Percentiles rank a stretch among this genome's conserved stretches.
These are phyloP conservation scores for Diaporthe caulivora DNA, from an alignment of 2,329 filamentous ascomycete species.

Conservation along the genomic window DNA sequence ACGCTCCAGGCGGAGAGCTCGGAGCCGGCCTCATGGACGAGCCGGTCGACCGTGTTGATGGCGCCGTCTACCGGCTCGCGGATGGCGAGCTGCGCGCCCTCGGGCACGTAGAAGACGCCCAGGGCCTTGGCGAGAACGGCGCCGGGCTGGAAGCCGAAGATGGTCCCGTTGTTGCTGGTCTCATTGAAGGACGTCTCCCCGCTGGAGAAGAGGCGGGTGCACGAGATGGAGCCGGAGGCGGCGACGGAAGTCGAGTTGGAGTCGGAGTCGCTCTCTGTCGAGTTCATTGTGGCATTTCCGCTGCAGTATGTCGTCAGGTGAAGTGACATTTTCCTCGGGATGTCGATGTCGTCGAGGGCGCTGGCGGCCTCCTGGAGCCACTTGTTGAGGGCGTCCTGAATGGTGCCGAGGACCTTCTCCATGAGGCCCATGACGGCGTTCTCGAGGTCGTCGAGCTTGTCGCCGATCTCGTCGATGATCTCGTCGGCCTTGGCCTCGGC, in stretches of 20 bases:
- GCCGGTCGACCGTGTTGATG: conserved; percentile 35
- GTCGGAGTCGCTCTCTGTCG: background rate
- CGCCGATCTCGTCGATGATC: conserved; percentile 37
- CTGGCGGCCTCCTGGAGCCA: conserved; percentile 37
- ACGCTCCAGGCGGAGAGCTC: conserved; percentile 34
- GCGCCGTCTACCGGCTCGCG: conserved; percentile 36
- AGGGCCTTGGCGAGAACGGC: conserved; percentile 34
- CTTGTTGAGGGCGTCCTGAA: conserved; percentile 37
- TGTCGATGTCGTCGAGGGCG: conserved; percentile 34
- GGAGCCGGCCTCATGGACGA: conserved; percentile 32
- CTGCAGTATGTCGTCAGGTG: conserved; percentile 39
- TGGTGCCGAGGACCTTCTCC: conserved; percentile 37
- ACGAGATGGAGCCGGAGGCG: conserved; percentile 6
- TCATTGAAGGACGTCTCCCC: conserved; percentile 30
- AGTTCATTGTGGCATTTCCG: conserved; percentile 12
- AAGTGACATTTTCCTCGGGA: conserved; percentile 35
- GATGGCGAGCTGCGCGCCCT: conserved; percentile 32
- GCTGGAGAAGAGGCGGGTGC: conserved; percentile 31
- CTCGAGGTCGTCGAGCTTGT: conserved; percentile 35
- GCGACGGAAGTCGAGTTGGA: conserved; percentile 2
- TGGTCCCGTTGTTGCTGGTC: conserved; percentile 37
- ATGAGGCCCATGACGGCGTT: conserved; percentile 36
- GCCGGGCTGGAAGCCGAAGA: conserved; percentile 38
- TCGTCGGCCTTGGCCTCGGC: conserved; percentile 37
- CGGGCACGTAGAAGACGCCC: conserved; percentile 38